These are phyloP conservation scores for Cyclotella kingstonii DNA, from an alignment of 108 stramenopile species.

Conservation along the genomic window DNA sequence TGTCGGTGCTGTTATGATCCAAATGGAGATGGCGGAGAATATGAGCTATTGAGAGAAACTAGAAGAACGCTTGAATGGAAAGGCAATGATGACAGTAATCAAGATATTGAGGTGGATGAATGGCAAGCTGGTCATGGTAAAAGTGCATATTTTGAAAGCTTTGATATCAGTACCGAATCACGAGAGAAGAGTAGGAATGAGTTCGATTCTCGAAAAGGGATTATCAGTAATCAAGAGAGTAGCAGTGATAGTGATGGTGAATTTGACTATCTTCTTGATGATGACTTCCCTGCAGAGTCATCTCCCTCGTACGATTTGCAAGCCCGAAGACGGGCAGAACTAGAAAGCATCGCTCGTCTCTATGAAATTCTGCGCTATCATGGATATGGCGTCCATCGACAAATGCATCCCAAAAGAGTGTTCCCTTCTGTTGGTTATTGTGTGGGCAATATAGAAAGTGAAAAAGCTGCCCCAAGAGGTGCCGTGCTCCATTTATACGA, in stretches of 20 bases:
- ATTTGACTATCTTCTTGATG: constrained; percentile 83
- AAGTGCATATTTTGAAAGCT: too few relatives aligned
- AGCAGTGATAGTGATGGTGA: constrained; percentile 49
- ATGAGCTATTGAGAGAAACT: constrained; percentile 61
- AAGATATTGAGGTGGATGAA: constrained; percentile 9
- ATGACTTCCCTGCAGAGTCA: constrained; percentile 56
- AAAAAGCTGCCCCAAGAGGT: constrained; percentile 26
- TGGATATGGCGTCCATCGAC: constrained; percentile 81
- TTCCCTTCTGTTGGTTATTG: constrained; percentile 60
- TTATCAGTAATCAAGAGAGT: constrained; percentile 11
- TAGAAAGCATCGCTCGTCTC: constrained; percentile 52
- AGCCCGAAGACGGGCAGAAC: constrained; percentile 59
- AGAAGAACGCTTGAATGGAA: too few relatives aligned
- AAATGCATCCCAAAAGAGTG: constrained; percentile 67
- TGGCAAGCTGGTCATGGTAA: constrained; percentile 1
- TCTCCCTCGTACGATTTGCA: constrained; percentile 33
- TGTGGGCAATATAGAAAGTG: constrained; percentile 12
- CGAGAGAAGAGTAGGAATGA: background rate
- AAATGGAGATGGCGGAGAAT: constrained; percentile 78
- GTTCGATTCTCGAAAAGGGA: background rate
- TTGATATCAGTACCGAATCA: too few relatives aligned
- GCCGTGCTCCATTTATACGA: constrained; percentile 78
- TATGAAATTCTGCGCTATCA: constrained; percentile 55
- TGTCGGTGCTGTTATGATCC: constrained; percentile 87
- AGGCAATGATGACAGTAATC: background rate